Evolutionary conservation across 352 stramenopile genomes (phyloP), one percentile per base, ranked within the genome.

Genomic region (Pilasporangium apinafurcum): DNA sequence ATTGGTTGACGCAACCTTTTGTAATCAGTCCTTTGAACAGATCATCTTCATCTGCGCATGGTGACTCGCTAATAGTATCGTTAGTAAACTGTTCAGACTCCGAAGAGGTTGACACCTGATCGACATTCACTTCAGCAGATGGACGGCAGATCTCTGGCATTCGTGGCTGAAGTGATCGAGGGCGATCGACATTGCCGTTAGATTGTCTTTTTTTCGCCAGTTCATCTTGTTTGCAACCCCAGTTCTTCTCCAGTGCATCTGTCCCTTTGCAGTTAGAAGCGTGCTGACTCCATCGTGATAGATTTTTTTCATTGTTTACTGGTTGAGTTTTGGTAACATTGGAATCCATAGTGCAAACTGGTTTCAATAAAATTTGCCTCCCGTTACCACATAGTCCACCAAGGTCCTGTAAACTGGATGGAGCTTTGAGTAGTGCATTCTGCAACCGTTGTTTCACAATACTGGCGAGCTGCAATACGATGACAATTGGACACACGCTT

Each of bases 391-490:
- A 83, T 10, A 83, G 41, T 6, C 59, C 32, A n/a, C 45, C 47
- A 20, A 83, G 43, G 24, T 75, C 69, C 1, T 57, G 43, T 2
- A 83, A 40, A n/a, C 57, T 41, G n/a, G 68, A 28, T 2, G 73
- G 73, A 0, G 73, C 69, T 16, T 65, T 64, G 51, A 63, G 62
- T n/a, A 86, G 49, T 27, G 57, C 50, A 0, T n/a, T 14, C 2
- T 65, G 52, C 13, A 83, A 27, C 44, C 68, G 68, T 14, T 39
- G 29, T 25, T 83, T 75, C 8, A 64, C 58, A 5, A 45, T 51
- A 24, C 67, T 59, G 9, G 80, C 73, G 13, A 86, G 49, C 44
- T 69, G 53, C 3, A 63, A 51, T 24, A 83, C 59, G 3, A 80
- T 53, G 0, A 52, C 42, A 28, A 49, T 70, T 2, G 54, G 56